Percentiles rank a stretch among this genome's conserved stretches.
Conservation (phyloP, 2,329 filamentous ascomycete species). For the Cladophialophora exuberans region DNA sequence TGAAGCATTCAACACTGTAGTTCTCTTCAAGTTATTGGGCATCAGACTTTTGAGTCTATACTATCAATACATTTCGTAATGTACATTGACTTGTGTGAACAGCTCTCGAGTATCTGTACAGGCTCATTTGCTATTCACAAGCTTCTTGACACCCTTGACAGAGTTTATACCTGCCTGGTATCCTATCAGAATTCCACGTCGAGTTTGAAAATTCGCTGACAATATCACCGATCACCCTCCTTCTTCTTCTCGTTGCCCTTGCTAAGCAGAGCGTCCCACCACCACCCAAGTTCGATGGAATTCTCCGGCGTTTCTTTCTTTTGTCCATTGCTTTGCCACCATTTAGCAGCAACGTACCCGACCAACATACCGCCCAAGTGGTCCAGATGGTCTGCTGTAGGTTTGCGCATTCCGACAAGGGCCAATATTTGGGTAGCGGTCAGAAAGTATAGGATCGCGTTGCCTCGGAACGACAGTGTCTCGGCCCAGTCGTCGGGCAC, state of each 20-base stretch:
- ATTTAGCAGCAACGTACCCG: slow-evolving; percentile 38
- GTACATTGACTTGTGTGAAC: not conserved
- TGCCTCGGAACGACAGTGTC: slow-evolving; percentile 47
- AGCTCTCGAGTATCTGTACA: not conserved
- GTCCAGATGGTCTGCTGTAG: slow-evolving; percentile 47
- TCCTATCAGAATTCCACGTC: not conserved
- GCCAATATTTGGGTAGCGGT: slow-evolving; percentile 42
- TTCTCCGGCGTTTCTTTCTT: slow-evolving; percentile 8
- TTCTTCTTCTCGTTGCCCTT: not conserved
- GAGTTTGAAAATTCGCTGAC: too few relatives aligned
- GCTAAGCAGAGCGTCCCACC: slow-evolving; percentile 5
- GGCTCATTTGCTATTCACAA: not conserved
- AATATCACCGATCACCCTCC: not conserved
- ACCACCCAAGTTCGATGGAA: not conserved
- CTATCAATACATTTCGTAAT: not conserved
- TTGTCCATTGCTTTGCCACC: slow-evolving; percentile 21
- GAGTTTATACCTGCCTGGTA: not conserved
- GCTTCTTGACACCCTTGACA: too few relatives aligned
- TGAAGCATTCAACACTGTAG: too few relatives aligned
- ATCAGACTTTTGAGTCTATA: too few relatives aligned
- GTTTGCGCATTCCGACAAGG: slow-evolving; percentile 38
- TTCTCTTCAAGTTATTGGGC: too few relatives aligned
- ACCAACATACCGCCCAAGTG: slow-evolving; percentile 48
- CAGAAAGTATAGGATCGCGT: slow-evolving; percentile 41
- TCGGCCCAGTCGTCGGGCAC: slow-evolving; percentile 45